A percentile compares a stretch with the other conserved stretches of the same genome.
Conservation (phyloP, 768 basidiomycete species). For the Leucocoprinus sp. region DNA sequence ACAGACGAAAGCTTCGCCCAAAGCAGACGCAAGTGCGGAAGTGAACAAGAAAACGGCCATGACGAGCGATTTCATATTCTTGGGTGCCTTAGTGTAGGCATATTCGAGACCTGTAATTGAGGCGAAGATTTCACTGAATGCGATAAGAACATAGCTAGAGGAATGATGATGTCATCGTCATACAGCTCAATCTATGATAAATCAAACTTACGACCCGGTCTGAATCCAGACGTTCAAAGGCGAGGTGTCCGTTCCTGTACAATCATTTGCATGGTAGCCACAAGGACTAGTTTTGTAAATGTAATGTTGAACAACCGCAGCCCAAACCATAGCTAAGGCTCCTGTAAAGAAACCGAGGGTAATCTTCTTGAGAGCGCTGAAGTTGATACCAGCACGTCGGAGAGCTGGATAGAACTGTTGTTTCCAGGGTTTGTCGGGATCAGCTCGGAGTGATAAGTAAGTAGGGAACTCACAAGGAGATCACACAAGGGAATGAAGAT, state of each 20-base stretch:
- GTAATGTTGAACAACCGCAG: conserved; percentile 66
- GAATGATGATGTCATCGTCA: background rate
- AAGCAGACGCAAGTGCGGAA: conserved; percentile 39
- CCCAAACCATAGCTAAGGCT: conserved; percentile 56
- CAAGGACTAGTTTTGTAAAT: conserved; percentile 42
- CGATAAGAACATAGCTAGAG: conserved; percentile 56
- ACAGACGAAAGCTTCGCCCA: conserved; percentile 70
- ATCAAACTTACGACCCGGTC: conserved; percentile 40
- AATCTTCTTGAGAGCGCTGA: conserved; percentile 53
- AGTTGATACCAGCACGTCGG: conserved; percentile 42
- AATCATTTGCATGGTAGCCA: conserved; percentile 6
- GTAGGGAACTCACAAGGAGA: conserved; percentile 28
- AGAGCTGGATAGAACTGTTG: conserved; percentile 46
- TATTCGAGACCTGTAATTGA: conserved; percentile 81
- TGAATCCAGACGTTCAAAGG: conserved; percentile 74
- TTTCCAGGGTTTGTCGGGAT: too few species aligned
- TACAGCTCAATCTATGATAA: background rate
- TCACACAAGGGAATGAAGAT: conserved; percentile 65
- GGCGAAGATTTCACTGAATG: conserved; percentile 69
- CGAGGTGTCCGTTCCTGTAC: conserved; percentile 28
- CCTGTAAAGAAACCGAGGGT: conserved; percentile 48
- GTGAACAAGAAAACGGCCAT: conserved; percentile 62
- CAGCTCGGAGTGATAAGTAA: background rate
- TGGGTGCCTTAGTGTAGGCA: conserved; percentile 82
- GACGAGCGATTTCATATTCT: conserved; percentile 81